A percentile compares a stretch with the other conserved stretches of the same genome.
phyloP scores from a whole-genome alignment of 116 monocot species.

The Papilionanthe hybrid region DNA sequence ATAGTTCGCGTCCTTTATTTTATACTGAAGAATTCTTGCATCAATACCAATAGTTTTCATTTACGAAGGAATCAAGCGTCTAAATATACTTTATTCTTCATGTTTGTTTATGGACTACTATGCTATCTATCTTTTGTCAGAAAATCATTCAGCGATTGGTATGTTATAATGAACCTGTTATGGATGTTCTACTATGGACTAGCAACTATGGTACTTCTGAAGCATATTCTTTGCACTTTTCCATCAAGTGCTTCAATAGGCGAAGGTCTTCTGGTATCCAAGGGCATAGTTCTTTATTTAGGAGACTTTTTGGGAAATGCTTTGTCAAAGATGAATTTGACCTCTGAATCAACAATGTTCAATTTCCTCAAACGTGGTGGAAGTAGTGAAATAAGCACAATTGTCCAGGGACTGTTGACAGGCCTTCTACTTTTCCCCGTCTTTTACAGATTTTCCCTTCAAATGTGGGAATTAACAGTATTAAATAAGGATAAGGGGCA shows the following conservation, averaged over 20 bases:
- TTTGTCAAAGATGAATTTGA: constrained; percentile 45
- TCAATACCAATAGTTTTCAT: constrained; percentile 12
- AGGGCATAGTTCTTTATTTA: constrained; percentile 81
- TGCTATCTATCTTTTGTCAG: constrained; percentile 34
- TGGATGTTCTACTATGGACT: constrained; percentile 72
- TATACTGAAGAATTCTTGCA: constrained; percentile 24
- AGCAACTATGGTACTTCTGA: constrained; percentile 49
- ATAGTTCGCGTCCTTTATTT: constrained; percentile 49
- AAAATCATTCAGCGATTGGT: constrained; percentile 38
- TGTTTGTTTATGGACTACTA: constrained; percentile 26
- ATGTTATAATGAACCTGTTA: constrained; percentile 24
- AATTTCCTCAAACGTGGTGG: constrained; percentile 20
- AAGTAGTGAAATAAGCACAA: constrained; percentile 43
- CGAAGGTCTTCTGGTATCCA: constrained; percentile 41
- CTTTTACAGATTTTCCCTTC: constrained; percentile 57
- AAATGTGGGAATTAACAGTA: constrained; percentile 27
- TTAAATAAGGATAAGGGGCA: constrained; percentile 15
- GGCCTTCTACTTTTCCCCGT: constrained; percentile 71
- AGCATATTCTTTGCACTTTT: constrained; percentile 67
- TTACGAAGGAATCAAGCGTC: constrained; percentile 18
- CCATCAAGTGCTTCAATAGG: constrained; percentile 88
- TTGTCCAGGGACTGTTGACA: constrained; percentile 72
- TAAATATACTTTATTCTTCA: constrained; percentile 23
- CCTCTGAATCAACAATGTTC: constrained; percentile 11
- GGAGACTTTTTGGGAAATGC: constrained; percentile 67